Base-by-base conservation (phyloP, 2,329 filamentous ascomycete genomes). In the Aphanocladium album region DNA sequence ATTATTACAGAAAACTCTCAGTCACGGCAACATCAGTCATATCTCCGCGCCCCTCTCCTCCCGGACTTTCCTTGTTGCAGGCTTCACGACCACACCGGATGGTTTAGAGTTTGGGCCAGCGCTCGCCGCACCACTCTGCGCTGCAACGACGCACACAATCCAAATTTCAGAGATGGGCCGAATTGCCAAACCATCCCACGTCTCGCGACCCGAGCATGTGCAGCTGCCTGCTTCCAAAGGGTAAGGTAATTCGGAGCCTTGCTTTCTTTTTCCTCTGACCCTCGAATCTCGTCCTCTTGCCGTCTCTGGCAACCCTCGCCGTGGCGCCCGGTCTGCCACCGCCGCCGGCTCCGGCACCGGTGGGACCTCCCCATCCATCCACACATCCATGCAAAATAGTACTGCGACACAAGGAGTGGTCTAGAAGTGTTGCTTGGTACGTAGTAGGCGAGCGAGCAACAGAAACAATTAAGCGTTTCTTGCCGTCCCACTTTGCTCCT, bases 291-390 rank as follows among this genome's bases (percentile, higher is more conserved):
- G 33, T 39, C 21, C 33, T 27, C 16, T 33, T 51, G 27, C 47
- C 47, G 27, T 53, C n/a, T 53, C 7, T 39, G 19, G 21, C 50
- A 39, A 25, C 16, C 21, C 45, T 57, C 41, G 53, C 41, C 21
- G 55, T 47, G 45, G 55, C 45, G 21, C 55, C 12, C 55, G 54
- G 54, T 2, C 54, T 57, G 19, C n/a, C 30, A 47, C 54, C 25
- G 33, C 54, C 55, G 55, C n/a, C n/a, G n/a, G 55, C 55, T 57
- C 45, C 55, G 55, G 55, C 55, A 43, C 43, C 33, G 23, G 55
- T 57, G 55, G 45, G 35, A 35, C 45, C 27, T n/a, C n/a, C n/a
- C n/a, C n/a, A n/a, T n/a, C n/a, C n/a, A n/a, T n/a, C n/a, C n/a
- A n/a, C n/a, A n/a, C n/a, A 35, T 56, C 54, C 27, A 23, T 54